phyloP scores from a whole-genome alignment of 768 basidiomycete species.

The Naganishia kalamii region DNA sequence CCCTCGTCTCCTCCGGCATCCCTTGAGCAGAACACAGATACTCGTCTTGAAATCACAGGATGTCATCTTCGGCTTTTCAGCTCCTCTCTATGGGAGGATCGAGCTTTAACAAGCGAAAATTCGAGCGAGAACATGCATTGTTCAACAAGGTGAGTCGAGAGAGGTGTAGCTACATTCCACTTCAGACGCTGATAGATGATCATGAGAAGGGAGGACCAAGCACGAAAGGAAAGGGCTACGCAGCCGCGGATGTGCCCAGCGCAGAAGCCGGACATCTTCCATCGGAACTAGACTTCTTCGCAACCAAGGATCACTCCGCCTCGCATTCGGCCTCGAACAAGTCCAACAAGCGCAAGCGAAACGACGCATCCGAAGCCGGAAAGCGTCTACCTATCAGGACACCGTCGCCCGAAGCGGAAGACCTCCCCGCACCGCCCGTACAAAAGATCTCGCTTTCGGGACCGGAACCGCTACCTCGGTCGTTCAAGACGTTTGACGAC shows the following conservation, averaged over 20 bases:
- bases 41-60: neutral
- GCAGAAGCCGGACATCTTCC: constrained; percentile 51
- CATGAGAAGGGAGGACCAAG: neutral
- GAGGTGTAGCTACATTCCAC: neutral
- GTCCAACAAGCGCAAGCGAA: constrained; percentile 27
- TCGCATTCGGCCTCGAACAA: constrained; percentile 17
- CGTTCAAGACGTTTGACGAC: constrained; percentile 34
- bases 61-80: constrained; percentile 60
- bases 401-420: constrained; percentile 22
- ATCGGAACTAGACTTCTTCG: constrained; percentile 82
- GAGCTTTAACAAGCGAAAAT: constrained; percentile 69
- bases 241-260: neutral
- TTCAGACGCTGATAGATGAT: neutral
- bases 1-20: neutral
- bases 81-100: constrained; percentile 79
- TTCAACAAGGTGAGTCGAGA: constrained; percentile 13
- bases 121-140: constrained; percentile 34
- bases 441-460: constrained; percentile 44
- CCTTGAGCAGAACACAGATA: neutral
- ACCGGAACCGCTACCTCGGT: constrained; percentile 36
- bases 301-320: constrained; percentile 52
- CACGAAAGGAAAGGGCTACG: neutral
- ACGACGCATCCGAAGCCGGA: constrained; percentile 24
- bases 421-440: constrained; percentile 31
- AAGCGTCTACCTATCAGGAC: constrained; percentile 4